Percentiles rank a stretch among this genome's conserved stretches.
Conservation (phyloP, 129 eudicot species). For the Pseudognaphalium luteoalbum region DNA sequence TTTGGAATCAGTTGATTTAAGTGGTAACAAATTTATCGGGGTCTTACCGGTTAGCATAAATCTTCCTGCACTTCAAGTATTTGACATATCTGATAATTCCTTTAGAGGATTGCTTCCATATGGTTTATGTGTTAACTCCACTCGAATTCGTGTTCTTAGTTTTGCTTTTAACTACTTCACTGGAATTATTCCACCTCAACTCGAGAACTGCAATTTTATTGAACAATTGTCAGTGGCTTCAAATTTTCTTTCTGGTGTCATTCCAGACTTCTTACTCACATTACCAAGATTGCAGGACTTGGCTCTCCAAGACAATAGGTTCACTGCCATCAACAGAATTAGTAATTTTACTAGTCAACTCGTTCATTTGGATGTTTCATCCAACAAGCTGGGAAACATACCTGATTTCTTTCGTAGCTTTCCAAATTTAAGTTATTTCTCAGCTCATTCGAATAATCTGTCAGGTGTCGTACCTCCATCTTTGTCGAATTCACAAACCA, state of each 20-base stretch:
- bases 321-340: constrained; percentile 33
- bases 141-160: constrained; percentile 20
- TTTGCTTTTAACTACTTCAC: constrained; percentile 33
- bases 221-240: constrained; percentile 35
- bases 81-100: constrained; percentile 44
- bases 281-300: constrained; percentile 33
- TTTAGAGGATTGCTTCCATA: constrained; percentile 45
- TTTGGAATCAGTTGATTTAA: constrained; percentile 49
- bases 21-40: constrained; percentile 43
- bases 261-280: constrained; percentile 49
- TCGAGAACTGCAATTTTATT: constrained; percentile 41
- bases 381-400: constrained; percentile 46
- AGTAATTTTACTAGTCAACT: constrained; percentile 46
- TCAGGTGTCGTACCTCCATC: constrained; percentile 49
- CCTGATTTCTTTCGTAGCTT: constrained; percentile 52
- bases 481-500: constrained; percentile 40
- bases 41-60: constrained; percentile 35
- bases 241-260: constrained; percentile 38
- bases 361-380: constrained; percentile 41
- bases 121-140: constrained; percentile 51
- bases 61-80: constrained; percentile 42
- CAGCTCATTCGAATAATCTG: constrained; percentile 53
- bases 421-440: constrained; percentile 36
- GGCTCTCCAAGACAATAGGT: constrained; percentile 45
- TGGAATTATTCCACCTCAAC: constrained; percentile 38